Base-by-base conservation (phyloP, 23 red algal species). In the Chondrus crispus region DNA sequence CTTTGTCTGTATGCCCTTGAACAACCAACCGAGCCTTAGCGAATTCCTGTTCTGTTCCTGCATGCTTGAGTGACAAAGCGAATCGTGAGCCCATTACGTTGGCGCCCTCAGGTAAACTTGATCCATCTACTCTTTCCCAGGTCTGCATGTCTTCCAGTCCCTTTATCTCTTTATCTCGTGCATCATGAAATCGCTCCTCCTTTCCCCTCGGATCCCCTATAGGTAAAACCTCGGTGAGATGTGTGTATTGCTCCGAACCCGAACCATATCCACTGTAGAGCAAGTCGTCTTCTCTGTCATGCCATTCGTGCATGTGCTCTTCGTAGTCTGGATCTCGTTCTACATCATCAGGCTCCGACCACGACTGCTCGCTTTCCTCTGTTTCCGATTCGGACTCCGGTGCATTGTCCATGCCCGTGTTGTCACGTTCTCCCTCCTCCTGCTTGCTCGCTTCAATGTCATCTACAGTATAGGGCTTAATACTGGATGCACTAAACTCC, bases 1-100 rank as follows among this genome's bases (percentile, higher is more conserved):
- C 62, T 49, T 13, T 4, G 46, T 88, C 84, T 20, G 11, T 46
- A 32, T 73, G 42, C 28, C 63, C 84, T 88, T 88, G 84, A 41
- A n/a, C 68, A 30, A 88, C 68, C 29, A 88, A 46, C 53, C 84
- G 42, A 9, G 84, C 62, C 22, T 76, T 88, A 3, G 14, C 8
- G 8, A 42, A 32, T 45, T 88, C 51, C 7, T 71, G 39, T 2
- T 20, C 46, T 2, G 84, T 88, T 46, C 12, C 62, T 20, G 16
- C 14, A 47, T 74, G 29, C 51, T 76, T 88, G 2, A 88, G 2
- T 37, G 62, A 18, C 1, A 42, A 36, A 2, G 52, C 84, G 74
- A 76, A 88, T 2, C 51, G 68, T n/a, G 10, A 42, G 3, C 2
- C 8, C 16, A 58, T 30, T 12, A 88, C 74, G 63, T 47, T 88